A percentile compares a stretch with the other conserved stretches of the same genome.
Evolutionary conservation across 352 stramenopile species (phyloP).

Genomic region (Globisporangium orthogonon): DNA sequence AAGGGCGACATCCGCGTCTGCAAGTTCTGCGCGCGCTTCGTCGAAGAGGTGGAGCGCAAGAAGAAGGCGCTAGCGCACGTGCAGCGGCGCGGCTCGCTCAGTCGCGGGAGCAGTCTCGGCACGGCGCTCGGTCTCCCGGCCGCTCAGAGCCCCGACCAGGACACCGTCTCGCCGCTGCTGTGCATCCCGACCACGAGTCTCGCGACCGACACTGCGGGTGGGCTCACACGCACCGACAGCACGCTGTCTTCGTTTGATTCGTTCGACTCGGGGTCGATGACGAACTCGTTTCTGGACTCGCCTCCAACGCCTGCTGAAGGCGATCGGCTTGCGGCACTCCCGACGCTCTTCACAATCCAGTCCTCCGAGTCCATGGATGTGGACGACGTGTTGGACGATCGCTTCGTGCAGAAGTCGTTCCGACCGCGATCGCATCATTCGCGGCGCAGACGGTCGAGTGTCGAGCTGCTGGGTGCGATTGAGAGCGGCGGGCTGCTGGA

Average conservation of each 20-base stretch:
- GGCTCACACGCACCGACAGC: neutral
- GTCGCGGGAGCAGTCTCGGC: neutral
- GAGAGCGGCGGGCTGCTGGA: constrained; percentile 47
- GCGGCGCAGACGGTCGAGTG: constrained; percentile 49
- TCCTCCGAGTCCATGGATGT: constrained; percentile 25
- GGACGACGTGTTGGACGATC: constrained; percentile 7
- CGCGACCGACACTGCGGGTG: neutral
- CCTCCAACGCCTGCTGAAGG: constrained; percentile 4
- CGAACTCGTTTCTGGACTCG: constrained; percentile 13
- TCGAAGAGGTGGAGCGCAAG: constrained; percentile 33
- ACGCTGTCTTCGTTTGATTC: constrained; percentile 8
- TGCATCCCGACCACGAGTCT: neutral
- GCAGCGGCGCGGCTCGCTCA: constrained; percentile 5
- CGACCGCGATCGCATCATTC: constrained; percentile 8
- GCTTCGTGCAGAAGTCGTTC: constrained; percentile 7
- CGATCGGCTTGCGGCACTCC: constrained; percentile 5
- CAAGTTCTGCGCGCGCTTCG: constrained; percentile 61
- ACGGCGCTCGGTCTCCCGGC: neutral
- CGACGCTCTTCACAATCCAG: constrained; percentile 21
- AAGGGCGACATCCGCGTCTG: constrained; percentile 59
- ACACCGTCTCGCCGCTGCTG: constrained; percentile 11
- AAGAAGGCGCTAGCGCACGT: constrained; percentile 19
- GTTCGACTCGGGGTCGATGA: constrained; percentile 3
- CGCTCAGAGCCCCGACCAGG: neutral
- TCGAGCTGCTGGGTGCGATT: constrained; percentile 57